A percentile compares a stretch with the other conserved stretches of the same genome.
These are phyloP conservation scores for Trichoderma breve DNA, from an alignment of 2,329 filamentous ascomycete genomes.

Conservation along the genomic window DNA sequence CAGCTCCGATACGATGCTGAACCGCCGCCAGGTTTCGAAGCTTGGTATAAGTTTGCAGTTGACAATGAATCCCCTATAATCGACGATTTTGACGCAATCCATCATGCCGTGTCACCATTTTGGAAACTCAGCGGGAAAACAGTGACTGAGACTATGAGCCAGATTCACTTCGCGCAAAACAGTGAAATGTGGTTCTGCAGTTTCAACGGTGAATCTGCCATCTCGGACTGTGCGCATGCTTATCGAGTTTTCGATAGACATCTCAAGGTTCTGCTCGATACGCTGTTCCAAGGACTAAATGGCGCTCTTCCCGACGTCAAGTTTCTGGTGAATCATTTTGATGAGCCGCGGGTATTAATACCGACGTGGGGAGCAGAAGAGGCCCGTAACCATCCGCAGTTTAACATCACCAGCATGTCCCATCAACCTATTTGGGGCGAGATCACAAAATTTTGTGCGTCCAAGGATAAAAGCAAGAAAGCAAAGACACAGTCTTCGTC, in stretches of 20 bases:
- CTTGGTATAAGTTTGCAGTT: slow-evolving; percentile 73
- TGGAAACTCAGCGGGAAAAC: slow-evolving; percentile 38
- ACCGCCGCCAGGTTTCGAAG: slow-evolving; percentile 74
- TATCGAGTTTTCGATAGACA: slow-evolving; percentile 35
- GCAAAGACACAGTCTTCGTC: not conserved
- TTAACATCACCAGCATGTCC: slow-evolving; percentile 31
- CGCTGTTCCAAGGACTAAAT: slow-evolving; percentile 27
- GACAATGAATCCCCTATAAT: slow-evolving; percentile 61
- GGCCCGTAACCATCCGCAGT: not conserved
- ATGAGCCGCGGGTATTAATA: slow-evolving; percentile 46
- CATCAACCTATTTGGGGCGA: slow-evolving; percentile 31
- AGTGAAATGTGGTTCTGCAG: slow-evolving; percentile 40
- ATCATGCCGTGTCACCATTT: slow-evolving; percentile 41
- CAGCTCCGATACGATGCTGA: slow-evolving; percentile 53
- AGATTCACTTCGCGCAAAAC: slow-evolving; percentile 25
- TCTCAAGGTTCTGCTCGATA: slow-evolving; percentile 33
- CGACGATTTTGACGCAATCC: slow-evolving; percentile 63
- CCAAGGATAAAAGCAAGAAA: not conserved
- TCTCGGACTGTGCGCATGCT: slow-evolving; percentile 36
- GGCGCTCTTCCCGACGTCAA: slow-evolving; percentile 37
- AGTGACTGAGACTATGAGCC: slow-evolving; percentile 30
- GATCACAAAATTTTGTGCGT: slow-evolving; percentile 33
- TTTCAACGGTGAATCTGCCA: slow-evolving; percentile 27
- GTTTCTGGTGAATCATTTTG: slow-evolving; percentile 48
- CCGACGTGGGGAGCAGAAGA: slow-evolving; percentile 19